Evolutionary conservation across 768 basidiomycete genomes (phyloP).

Genomic region (Amanita subjunquillea): DNA sequence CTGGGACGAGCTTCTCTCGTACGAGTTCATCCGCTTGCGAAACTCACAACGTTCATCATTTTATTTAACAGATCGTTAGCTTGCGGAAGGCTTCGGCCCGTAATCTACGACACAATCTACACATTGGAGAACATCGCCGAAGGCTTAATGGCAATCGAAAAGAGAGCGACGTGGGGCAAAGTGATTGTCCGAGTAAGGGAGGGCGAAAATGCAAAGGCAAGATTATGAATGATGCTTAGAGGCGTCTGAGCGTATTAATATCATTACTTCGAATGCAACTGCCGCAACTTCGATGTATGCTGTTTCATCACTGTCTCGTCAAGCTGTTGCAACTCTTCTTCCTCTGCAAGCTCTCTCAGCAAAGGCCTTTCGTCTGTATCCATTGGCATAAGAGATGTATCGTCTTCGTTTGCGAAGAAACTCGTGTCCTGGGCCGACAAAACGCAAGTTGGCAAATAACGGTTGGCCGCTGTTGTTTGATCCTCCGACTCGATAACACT

Average conservation of each 20-base stretch:
- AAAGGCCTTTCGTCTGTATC: constrained; percentile 16
- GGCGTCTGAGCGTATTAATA: neutral
- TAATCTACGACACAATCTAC: constrained; percentile 62
- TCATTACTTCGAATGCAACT: constrained; percentile 5
- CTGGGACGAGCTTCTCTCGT: constrained; percentile 65
- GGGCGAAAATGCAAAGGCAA: constrained; percentile 30
- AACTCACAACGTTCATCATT: constrained; percentile 2
- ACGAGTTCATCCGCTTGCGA: constrained; percentile 13
- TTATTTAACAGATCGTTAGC: constrained; percentile 39
- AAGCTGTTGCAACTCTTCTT: constrained; percentile 26
- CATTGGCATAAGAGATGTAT: constrained; percentile 11
- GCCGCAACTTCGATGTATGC: constrained; percentile 36
- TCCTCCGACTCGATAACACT: neutral
- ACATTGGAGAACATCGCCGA: constrained; percentile 55
- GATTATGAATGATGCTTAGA: constrained; percentile 27
- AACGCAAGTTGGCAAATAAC: neutral
- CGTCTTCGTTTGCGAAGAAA: neutral
- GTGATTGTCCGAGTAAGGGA: constrained; percentile 58
- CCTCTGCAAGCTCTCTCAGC: constrained; percentile 30
- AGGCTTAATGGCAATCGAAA: constrained; percentile 69
- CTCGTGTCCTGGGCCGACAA: neutral
- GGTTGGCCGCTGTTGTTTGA: neutral
- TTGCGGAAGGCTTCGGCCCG: constrained; percentile 54
- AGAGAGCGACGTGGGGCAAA: constrained; percentile 89
- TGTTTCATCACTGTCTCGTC: constrained; percentile 21